Evolutionary conservation across 2,329 filamentous ascomycete genomes (phyloP).

Genomic region (Sclerotinia glacialis): DNA sequence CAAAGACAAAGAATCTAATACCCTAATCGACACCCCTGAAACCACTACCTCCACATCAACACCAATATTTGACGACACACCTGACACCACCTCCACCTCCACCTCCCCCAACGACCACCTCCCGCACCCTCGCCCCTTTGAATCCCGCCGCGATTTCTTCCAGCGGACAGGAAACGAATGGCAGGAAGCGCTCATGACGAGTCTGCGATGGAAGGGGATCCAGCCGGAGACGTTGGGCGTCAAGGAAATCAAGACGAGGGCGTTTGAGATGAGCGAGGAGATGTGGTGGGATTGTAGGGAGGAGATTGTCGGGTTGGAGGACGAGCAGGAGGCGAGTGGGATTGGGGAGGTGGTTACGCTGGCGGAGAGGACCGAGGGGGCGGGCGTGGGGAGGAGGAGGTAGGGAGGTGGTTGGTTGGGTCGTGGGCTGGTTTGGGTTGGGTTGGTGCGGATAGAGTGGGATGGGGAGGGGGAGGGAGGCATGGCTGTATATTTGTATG

Average conservation of each 20-base stretch:
- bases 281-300: conserved; percentile 99
- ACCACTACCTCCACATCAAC: conserved; percentile 45
- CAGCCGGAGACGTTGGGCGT: conserved; percentile 67
- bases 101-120: conserved; percentile 33
- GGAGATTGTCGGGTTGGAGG: conserved; percentile 85
- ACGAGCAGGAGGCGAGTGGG: conserved; percentile 82
- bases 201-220: conserved; percentile 64
- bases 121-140: conserved; percentile 57
- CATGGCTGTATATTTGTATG: too few species aligned
- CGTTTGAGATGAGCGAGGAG: conserved; percentile 87
- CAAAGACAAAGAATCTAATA: conserved; percentile 48
- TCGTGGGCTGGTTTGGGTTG: too few species aligned
- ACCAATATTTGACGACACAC: conserved; percentile 54
- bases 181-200: conserved; percentile 82
- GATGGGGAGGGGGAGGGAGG: neutral
- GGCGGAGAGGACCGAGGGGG: conserved; percentile 42
- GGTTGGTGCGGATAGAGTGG: neutral
- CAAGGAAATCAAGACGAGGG: conserved; percentile 90
- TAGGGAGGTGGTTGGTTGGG: conserved; percentile 14
- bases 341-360: conserved; percentile 93
- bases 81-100: conserved; percentile 29
- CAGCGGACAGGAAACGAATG: conserved; percentile 81
- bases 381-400: conserved; percentile 35
- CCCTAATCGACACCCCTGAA: neutral
- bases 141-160: conserved; percentile 89